A percentile compares a stretch with the other conserved stretches of the same genome.
Conservation (phyloP, 495 filamentous ascomycete genomes). For the Podospora pseudopauciseta region DNA sequence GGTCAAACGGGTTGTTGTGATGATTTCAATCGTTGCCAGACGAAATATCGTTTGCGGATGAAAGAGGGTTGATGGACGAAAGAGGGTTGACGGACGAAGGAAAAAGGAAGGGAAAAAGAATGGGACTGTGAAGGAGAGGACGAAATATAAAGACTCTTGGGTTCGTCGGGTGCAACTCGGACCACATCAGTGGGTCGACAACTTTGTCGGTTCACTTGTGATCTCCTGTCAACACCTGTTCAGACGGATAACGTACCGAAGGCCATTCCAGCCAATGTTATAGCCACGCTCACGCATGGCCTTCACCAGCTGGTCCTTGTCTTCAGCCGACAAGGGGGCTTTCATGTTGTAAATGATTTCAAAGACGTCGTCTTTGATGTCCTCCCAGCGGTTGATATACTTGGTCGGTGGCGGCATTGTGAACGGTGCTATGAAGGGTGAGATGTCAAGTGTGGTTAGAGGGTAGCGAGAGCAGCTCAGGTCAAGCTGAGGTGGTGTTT, state of each 20-base stretch:
- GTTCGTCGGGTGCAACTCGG: not conserved
- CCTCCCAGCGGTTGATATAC: conserved; percentile 24
- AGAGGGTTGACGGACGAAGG: not conserved
- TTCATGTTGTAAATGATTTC: conserved; percentile 22
- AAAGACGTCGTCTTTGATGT: conserved; percentile 34
- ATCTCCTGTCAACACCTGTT: not conserved
- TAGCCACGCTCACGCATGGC: conserved; percentile 25
- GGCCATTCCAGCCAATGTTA: conserved; percentile 35
- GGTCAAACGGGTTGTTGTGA: not conserved
- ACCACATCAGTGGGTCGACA: not conserved
- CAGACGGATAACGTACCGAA: conserved; percentile 29
- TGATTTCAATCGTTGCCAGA: not conserved
- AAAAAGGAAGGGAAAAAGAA: not conserved
- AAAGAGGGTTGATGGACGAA: not conserved
- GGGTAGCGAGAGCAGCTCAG: not conserved
- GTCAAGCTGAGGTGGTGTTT: not conserved
- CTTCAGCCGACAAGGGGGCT: conserved; percentile 25
- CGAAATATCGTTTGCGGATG: not conserved
- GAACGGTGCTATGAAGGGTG: not conserved
- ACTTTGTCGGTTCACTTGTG: not conserved
- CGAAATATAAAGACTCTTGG: not conserved
- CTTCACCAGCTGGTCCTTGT: conserved; percentile 28
- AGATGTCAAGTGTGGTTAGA: not conserved
- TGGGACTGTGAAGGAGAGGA: not conserved
- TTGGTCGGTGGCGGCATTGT: conserved; percentile 12